Conservation (phyloP, 2,329 filamentous ascomycete genomes). For the Remersonia thermophila region DNA sequence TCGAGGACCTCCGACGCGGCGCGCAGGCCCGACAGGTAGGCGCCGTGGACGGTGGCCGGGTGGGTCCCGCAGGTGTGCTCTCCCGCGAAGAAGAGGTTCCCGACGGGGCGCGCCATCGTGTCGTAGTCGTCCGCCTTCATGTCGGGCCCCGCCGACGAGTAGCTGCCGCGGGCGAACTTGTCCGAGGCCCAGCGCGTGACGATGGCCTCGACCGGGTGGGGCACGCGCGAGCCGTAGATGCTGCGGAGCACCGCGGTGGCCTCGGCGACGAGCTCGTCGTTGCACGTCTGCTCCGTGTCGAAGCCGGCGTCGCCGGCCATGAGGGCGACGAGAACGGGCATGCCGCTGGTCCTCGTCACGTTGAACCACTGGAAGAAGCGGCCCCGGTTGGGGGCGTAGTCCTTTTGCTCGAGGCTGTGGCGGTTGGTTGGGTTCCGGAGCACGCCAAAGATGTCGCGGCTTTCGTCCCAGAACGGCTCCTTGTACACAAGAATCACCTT, state of each 20-base stretch:
- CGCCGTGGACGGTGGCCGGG: constrained; percentile 92
- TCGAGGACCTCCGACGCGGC: constrained; percentile 80
- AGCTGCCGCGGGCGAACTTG: constrained; percentile 82
- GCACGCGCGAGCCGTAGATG: constrained; percentile 61
- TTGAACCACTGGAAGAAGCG: constrained; percentile 99
- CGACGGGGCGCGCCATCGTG: constrained; percentile 70
- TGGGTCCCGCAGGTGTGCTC: constrained; percentile 95
- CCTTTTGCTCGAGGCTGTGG: constrained; percentile 62
- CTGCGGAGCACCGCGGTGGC: constrained; percentile 66
- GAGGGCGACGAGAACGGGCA: constrained; percentile 77
- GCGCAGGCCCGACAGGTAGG: constrained; percentile 84
- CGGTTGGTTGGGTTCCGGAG: constrained; percentile 60
- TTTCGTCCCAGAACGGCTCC: constrained; percentile 78
- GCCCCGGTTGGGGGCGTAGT: constrained; percentile 70
- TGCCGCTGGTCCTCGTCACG: constrained; percentile 74
- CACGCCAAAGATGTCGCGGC: constrained; percentile 87
- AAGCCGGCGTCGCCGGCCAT: constrained; percentile 94
- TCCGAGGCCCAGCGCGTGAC: constrained; percentile 90
- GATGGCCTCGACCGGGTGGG: constrained; percentile 70
- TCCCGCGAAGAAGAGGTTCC: constrained; percentile 87
- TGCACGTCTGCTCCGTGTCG: constrained; percentile 66
- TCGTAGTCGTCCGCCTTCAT: constrained; percentile 86
- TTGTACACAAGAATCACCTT: constrained; percentile 90
- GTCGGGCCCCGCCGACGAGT: constrained; percentile 79
- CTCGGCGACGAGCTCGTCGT: constrained; percentile 66